Base-by-base conservation (phyloP, 2,329 filamentous ascomycete genomes). In the Exophiala sideris region DNA sequence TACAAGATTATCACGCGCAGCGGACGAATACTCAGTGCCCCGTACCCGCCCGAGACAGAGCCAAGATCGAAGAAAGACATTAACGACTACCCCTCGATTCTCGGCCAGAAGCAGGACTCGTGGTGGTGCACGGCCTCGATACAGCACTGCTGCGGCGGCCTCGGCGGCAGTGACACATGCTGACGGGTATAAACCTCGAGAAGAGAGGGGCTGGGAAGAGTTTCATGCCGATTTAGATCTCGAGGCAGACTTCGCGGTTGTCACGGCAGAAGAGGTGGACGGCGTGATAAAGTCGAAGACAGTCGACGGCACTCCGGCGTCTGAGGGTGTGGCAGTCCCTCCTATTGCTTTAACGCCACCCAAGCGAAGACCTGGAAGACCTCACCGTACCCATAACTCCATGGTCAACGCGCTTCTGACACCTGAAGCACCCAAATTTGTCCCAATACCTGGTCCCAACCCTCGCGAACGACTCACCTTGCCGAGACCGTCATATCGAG, bases 131-230 rank as follows among this genome's bases (percentile, higher is more conserved):
- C 77, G 79, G 64, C 88, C 88, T 69, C 82, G 88, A 61, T 95
- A 88, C 71, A 90, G 87, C 64, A 92, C 89, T 42, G 90, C 83
- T 29, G 90, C 92, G 10, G 91, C 91, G 24, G 89, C 91, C 20
- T 89, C 91, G 47, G 91, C 90, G 5, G 87, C 88, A 3, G 87
- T 94, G 55, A 89, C 90, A 63, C 91, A 96, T 68, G 91, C 85
- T 65, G 94, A 97, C 75, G 91, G 92, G 47, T 97, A 97, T 73
- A 99, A 99, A 70, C 94, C 94, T 32, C 82, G 94, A 66, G 94
- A 99, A 73, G 94, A 99, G 75, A 85, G 92, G 59, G 89, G 90
- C 48, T 99, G 92, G 91, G 91, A 96, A 67, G 94, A 99, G 69
- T 97, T 97, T 61, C 94, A 99, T 71, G 91, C 90, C 0, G 89